Percentiles rank a stretch among this genome's conserved stretches.
phyloP scores from a whole-genome alignment of 2,329 filamentous ascomycete genomes.

The Mollisiaceae sp. region DNA sequence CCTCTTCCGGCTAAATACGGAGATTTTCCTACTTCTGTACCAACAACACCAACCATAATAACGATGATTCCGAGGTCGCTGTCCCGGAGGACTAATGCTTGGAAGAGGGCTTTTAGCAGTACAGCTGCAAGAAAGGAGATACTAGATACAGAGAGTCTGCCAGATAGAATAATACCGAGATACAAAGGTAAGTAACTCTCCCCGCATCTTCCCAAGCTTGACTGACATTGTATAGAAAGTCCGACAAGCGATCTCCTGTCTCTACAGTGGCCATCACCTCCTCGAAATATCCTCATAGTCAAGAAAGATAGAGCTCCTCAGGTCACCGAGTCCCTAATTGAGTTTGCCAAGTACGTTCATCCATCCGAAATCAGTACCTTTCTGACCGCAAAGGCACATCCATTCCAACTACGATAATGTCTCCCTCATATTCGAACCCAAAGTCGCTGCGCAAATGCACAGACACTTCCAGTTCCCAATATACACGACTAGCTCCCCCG shows the following conservation, averaged over 20 bases:
- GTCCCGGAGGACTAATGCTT: slow-evolving; percentile 17
- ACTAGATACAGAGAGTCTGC: slow-evolving; percentile 55
- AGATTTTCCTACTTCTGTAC: slow-evolving; percentile 20
- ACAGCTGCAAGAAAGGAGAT: slow-evolving; percentile 54
- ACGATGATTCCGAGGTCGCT: slow-evolving; percentile 31
- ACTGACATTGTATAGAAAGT: slow-evolving; percentile 52
- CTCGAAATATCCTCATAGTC: slow-evolving; percentile 70
- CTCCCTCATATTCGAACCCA: slow-evolving; percentile 81
- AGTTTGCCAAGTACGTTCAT: slow-evolving; percentile 44
- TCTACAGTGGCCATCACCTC: slow-evolving; percentile 70
- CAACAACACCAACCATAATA: slow-evolving; percentile 16
- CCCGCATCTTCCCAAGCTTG: slow-evolving; percentile 46
- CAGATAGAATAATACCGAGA: slow-evolving; percentile 62
- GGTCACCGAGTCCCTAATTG: slow-evolving; percentile 44
- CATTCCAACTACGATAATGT: slow-evolving; percentile 79
- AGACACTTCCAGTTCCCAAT: slow-evolving; percentile 74
- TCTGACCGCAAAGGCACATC: slow-evolving; percentile 63
- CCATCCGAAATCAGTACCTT: background rate
- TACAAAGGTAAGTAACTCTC: slow-evolving; percentile 64
- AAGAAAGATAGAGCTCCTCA: slow-evolving; percentile 64
- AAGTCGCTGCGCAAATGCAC: slow-evolving; percentile 75
- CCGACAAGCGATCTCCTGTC: slow-evolving; percentile 64
- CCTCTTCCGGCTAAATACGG: slow-evolving; percentile 27
- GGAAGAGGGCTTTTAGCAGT: slow-evolving; percentile 52
- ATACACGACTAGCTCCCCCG: slow-evolving; percentile 55